Evolutionary conservation across 331 rosid genomes (phyloP).

Genomic region (Dryas integrifolia): DNA sequence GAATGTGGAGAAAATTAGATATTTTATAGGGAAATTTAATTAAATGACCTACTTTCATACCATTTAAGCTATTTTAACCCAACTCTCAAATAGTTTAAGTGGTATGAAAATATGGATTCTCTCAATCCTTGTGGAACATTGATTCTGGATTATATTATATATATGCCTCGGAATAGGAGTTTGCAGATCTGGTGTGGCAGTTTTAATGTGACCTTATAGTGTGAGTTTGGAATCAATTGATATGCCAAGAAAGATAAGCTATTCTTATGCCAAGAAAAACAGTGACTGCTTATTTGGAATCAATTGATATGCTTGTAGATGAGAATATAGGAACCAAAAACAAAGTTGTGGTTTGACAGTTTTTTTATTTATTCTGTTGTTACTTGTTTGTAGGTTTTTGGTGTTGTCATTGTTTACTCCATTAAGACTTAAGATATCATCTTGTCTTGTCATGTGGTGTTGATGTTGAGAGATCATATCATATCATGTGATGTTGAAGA

Average conservation of each 20-base stretch:
- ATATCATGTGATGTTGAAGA: background rate
- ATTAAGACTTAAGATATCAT: background rate
- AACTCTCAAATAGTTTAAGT: background rate
- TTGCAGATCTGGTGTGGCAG: background rate
- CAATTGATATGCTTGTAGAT: background rate
- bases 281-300: background rate
- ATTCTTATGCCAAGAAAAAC: background rate
- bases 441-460: background rate
- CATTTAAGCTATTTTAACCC: too few relatives aligned
- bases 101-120: conserved; percentile 19
- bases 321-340: background rate
- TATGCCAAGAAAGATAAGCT: background rate
- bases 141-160: conserved; percentile 4
- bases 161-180: conserved; percentile 3
- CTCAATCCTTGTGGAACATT: background rate
- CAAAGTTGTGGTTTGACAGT: background rate
- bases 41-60: too few relatives aligned
- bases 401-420: background rate
- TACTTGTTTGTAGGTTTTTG: background rate
- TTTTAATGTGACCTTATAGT: background rate
- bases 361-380: background rate
- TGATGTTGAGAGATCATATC: background rate
- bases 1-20: conserved; percentile 8
- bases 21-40: background rate
- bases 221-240: too few relatives aligned